Evolutionary conservation across 345 rosid genomes (phyloP).

Genomic region (Tarenaya hassleriana): DNA sequence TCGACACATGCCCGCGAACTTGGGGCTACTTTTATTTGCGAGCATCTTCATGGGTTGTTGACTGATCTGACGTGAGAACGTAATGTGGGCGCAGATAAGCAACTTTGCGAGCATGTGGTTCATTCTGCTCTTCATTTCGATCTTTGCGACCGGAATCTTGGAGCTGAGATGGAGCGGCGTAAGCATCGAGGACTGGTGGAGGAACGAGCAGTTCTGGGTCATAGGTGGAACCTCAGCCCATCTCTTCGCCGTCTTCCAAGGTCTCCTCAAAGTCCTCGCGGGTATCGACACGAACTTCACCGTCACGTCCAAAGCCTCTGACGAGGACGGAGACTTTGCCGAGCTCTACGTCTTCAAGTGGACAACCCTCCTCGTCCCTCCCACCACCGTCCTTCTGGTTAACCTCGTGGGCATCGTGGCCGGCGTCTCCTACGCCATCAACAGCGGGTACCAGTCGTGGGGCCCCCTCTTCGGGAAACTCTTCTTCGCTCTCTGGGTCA

Average conservation of each 20-base stretch:
- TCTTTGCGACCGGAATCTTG: slow-evolving; percentile 76
- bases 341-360: slow-evolving; percentile 97
- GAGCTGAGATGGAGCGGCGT: slow-evolving; percentile 98
- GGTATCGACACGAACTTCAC: slow-evolving; percentile 98
- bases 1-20: too few relatives aligned
- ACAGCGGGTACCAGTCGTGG: slow-evolving; percentile 99
- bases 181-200: slow-evolving; percentile 98
- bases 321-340: slow-evolving; percentile 89
- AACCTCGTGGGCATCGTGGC: slow-evolving; percentile 97
- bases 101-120: slow-evolving; percentile 98
- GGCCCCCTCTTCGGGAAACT: slow-evolving; percentile 96
- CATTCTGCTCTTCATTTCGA: slow-evolving; percentile 87
- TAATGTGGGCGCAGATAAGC: slow-evolving; percentile 80
- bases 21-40: slow-evolving; percentile 7
- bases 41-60: not conserved
- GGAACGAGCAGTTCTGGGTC: slow-evolving; percentile 99
- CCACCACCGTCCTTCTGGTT: slow-evolving; percentile 82
- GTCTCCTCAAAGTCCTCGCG: slow-evolving; percentile 90
- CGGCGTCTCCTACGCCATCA: slow-evolving; percentile 88
- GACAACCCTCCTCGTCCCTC: slow-evolving; percentile 98
- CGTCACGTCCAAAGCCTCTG: slow-evolving; percentile 91
- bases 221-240: slow-evolving; percentile 99
- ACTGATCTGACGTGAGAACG: slow-evolving; percentile 4
- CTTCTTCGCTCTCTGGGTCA: slow-evolving; percentile 95
- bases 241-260: slow-evolving; percentile 97